Conservation (phyloP, 257 asterid genomes). For the Verbena officinalis region DNA sequence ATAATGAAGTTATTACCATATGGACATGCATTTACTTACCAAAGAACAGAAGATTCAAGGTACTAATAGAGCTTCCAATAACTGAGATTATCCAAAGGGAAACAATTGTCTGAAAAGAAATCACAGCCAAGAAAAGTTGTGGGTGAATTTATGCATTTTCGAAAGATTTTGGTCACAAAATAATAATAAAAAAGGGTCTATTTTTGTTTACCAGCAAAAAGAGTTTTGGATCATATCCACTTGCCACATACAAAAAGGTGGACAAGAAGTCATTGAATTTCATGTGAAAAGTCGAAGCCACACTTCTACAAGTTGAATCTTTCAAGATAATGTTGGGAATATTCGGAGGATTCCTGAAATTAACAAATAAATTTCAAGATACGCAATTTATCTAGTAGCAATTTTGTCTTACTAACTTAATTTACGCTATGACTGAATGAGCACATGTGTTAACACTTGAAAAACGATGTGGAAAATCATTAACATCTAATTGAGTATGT, state of each 20-base stretch:
- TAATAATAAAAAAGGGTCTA: background rate
- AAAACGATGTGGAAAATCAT: too few relatives aligned
- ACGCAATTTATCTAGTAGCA: background rate
- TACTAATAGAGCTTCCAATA: slow-evolving; percentile 53
- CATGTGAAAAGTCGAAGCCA: slow-evolving; percentile 36
- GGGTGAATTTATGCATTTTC: background rate
- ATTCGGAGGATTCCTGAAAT: slow-evolving; percentile 54
- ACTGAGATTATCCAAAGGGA: slow-evolving; percentile 50
- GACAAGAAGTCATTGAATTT: slow-evolving; percentile 40
- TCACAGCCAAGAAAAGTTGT: background rate
- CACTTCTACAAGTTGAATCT: slow-evolving; percentile 40
- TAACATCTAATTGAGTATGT: too few relatives aligned
- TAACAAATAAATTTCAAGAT: background rate
- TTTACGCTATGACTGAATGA: too few relatives aligned
- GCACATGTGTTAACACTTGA: too few relatives aligned
- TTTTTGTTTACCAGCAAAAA: slow-evolving; percentile 51
- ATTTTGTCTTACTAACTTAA: too few relatives aligned
- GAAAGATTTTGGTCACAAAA: background rate
- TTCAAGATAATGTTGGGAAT: slow-evolving; percentile 36
- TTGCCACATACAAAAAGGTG: slow-evolving; percentile 38
- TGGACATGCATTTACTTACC: too few relatives aligned
- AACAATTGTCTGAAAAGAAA: slow-evolving; percentile 40
- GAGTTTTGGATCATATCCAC: slow-evolving; percentile 51
- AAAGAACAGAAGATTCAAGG: slow-evolving; percentile 60
- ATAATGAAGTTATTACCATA: too few relatives aligned